A percentile compares a stretch with the other conserved stretches of the same genome.
phyloP scores from a whole-genome alignment of 306 rosid species.

The Trifolium pratense region DNA sequence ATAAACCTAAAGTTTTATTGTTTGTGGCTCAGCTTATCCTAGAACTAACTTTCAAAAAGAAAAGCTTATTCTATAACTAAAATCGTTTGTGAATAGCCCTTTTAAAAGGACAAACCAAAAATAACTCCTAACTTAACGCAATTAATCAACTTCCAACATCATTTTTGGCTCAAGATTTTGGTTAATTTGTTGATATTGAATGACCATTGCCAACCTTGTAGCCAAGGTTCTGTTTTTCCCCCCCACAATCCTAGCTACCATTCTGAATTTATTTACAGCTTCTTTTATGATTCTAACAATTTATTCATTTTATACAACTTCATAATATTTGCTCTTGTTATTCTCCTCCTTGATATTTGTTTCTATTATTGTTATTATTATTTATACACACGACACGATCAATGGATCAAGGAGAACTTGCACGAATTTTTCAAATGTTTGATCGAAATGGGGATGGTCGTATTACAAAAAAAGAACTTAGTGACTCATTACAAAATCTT shows the following conservation, averaged over 20 bases:
- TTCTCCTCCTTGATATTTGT: constrained; percentile 24
- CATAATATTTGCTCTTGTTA: not conserved
- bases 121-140: constrained; percentile 38
- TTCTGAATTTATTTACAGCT: not conserved
- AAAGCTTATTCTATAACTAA: not conserved
- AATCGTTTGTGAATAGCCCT: constrained; percentile 17
- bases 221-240: constrained; percentile 15
- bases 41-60: not conserved
- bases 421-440: constrained; percentile 53
- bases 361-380: not conserved
- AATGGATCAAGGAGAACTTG: constrained; percentile 51
- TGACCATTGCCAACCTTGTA: constrained; percentile 15
- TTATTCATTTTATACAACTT: not conserved
- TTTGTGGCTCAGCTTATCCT: not conserved
- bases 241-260: constrained; percentile 15
- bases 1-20: no score
- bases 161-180: constrained; percentile 27
- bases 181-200: constrained; percentile 32
- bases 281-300: not conserved
- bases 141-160: constrained; percentile 26
- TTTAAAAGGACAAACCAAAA: constrained; percentile 28
- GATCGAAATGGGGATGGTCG: constrained; percentile 54
- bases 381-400: not conserved
- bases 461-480: constrained; percentile 48
- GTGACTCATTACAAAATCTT: constrained; percentile 42